Percentiles rank a stretch among this genome's conserved stretches.
These are phyloP conservation scores for Cenococcum geophilum DNA, from an alignment of 495 filamentous ascomycete genomes.

Conservation along the genomic window DNA sequence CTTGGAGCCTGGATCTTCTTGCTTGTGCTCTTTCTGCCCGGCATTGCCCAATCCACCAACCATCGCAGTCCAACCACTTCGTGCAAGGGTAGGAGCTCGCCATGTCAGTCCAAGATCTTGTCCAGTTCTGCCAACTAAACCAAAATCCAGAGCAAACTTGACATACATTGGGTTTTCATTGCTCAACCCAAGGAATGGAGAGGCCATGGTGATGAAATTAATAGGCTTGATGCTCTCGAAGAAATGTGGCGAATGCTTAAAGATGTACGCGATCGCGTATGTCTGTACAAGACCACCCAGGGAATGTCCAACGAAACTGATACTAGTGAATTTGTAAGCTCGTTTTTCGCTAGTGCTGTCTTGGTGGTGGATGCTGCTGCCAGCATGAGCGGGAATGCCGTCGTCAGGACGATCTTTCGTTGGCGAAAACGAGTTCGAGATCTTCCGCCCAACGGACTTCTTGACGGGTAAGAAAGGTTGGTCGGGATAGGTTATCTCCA, in stretches of 20 bases:
- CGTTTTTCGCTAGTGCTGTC: constrained; percentile 45
- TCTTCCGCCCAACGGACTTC: constrained; percentile 40
- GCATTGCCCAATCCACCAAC: constrained; percentile 69
- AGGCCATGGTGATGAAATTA: constrained; percentile 89
- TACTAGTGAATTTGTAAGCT: constrained; percentile 82
- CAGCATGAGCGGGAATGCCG: constrained; percentile 44
- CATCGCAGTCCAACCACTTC: constrained; percentile 82
- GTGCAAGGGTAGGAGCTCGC: constrained; percentile 75
- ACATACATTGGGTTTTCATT: constrained; percentile 98
- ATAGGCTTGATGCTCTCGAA: constrained; percentile 81
- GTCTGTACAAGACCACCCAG: constrained; percentile 87
- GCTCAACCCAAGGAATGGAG: constrained; percentile 86
- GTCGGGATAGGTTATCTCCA: constrained; percentile 86
- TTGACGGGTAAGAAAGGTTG: constrained; percentile 73
- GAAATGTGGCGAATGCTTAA: constrained; percentile 89
- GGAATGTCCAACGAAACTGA: constrained; percentile 92
- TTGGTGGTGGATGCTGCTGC: constrained; percentile 49
- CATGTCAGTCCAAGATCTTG: constrained; percentile 93
- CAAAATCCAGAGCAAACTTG: constrained; percentile 93
- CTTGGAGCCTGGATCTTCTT: constrained; percentile 71
- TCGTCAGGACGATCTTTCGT: constrained; percentile 31
- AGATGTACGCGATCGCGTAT: constrained; percentile 95
- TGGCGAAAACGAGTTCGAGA: constrained; percentile 32
- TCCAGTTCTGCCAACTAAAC: constrained; percentile 87
- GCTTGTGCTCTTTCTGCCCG: constrained; percentile 53